These are phyloP conservation scores for Backusella tarrabulga DNA, from an alignment of 192 early-diverging fungal genomes.

Conservation along the genomic window DNA sequence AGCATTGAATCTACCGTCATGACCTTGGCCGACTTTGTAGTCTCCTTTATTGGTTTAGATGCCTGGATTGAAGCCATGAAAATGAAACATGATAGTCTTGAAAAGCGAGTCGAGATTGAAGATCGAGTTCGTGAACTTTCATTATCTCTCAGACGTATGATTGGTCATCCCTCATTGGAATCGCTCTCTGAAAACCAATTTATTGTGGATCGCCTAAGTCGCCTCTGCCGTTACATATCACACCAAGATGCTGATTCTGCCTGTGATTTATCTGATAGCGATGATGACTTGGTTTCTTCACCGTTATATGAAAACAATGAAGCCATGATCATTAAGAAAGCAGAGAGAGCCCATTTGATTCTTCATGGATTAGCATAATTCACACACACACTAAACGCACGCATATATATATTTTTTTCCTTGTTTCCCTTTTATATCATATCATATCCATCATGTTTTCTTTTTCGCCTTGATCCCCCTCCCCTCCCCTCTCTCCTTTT, in stretches of 20 bases:
- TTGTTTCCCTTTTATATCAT: background rate
- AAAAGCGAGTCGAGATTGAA: background rate
- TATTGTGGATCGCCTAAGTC: slow-evolving; percentile 9
- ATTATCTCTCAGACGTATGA: slow-evolving; percentile 9
- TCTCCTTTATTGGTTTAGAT: slow-evolving; percentile 13
- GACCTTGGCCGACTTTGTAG: slow-evolving; percentile 27
- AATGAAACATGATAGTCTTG: background rate
- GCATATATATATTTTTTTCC: background rate
- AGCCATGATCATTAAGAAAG: background rate
- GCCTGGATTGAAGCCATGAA: slow-evolving; percentile 23
- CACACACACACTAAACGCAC: slow-evolving; percentile 3
- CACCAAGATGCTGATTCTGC: slow-evolving; percentile 11
- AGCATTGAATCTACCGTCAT: slow-evolving; percentile 12
- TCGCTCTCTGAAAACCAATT: background rate
- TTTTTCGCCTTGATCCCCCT: background rate
- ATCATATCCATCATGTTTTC: background rate
- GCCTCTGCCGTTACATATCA: background rate
- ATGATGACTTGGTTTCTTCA: background rate
- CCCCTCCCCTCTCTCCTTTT: background rate
- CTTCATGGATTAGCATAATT: slow-evolving; percentile 14
- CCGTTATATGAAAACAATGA: background rate
- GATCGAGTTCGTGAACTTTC: slow-evolving; percentile 9
- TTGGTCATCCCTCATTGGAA: background rate
- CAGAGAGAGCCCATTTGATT: slow-evolving; percentile 13
- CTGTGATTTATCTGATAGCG: slow-evolving; percentile 12